These are phyloP conservation scores for Lasiodiplodia gonubiensis DNA, from an alignment of 2,329 filamentous ascomycete species.

Conservation along the genomic window DNA sequence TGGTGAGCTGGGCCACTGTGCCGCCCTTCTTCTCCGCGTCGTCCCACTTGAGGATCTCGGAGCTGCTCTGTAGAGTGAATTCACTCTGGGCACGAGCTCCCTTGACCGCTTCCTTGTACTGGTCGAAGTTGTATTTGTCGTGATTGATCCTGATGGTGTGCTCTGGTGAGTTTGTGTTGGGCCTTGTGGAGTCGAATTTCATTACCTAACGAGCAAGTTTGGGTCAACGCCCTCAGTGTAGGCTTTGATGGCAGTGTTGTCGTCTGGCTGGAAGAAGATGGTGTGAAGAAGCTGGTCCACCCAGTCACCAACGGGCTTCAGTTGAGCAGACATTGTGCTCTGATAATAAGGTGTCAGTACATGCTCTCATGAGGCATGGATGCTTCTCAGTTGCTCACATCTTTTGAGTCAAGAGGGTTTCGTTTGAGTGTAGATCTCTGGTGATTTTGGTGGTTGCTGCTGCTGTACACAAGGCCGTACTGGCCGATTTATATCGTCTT, in stretches of 20 bases:
- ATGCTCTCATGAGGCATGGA: background rate
- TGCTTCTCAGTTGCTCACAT: background rate
- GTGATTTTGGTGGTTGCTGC: background rate
- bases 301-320: conserved; percentile 27
- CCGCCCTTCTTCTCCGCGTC: conserved; percentile 28
- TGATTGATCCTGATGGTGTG: conserved; percentile 27
- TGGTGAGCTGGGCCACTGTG: conserved; percentile 14
- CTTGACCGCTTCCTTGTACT: conserved; percentile 16
- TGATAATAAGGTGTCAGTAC: background rate
- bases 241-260: conserved; percentile 5
- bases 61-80: conserved; percentile 4
- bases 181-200: background rate
- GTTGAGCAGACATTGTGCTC: conserved; percentile 26
- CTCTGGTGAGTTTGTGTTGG: background rate
- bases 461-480: background rate
- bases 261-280: conserved; percentile 27
- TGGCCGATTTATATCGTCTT: background rate
- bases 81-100: conserved; percentile 3
- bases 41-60: conserved; percentile 26
- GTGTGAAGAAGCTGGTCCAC: conserved; percentile 24
- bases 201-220: conserved; percentile 23
- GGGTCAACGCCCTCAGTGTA: conserved; percentile 22
- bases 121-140: conserved; percentile 28
- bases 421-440: background rate
- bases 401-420: background rate